Conservation (phyloP, 257 asterid genomes). For the Fraxinus quadrangulata region DNA sequence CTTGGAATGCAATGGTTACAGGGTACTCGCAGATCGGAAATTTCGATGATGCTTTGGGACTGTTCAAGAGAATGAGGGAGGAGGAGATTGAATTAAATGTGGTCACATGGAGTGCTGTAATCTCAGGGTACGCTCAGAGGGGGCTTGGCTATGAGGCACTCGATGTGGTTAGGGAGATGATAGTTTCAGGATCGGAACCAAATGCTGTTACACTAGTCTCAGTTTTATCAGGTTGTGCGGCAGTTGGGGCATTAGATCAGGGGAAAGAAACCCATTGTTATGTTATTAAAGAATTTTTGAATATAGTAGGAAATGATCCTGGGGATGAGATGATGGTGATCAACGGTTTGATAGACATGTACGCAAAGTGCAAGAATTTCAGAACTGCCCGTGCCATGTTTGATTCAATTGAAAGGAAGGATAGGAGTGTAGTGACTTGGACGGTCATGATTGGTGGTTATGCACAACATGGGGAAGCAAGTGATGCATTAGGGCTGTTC, state of each 20-base stretch:
- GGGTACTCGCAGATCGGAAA: constrained; percentile 83
- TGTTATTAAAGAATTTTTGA: constrained; percentile 44
- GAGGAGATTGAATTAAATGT: constrained; percentile 62
- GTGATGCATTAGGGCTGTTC: constrained; percentile 65
- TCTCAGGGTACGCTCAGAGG: constrained; percentile 86
- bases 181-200: constrained; percentile 52
- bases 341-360: constrained; percentile 82
- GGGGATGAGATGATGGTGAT: constrained; percentile 87
- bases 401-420: constrained; percentile 44
- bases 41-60: constrained; percentile 59
- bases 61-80: constrained; percentile 69
- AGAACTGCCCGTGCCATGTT: constrained; percentile 56
- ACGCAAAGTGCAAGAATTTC: constrained; percentile 69
- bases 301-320: constrained; percentile 43
- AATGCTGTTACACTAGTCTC: constrained; percentile 80
- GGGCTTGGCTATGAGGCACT: constrained; percentile 79
- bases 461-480: constrained; percentile 86
- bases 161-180: constrained; percentile 73
- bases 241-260: constrained; percentile 56
- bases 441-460: constrained; percentile 88
- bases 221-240: constrained; percentile 81
- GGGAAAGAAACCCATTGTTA: constrained; percentile 80
- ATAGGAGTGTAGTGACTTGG: constrained; percentile 88
- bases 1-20: constrained; percentile 85
- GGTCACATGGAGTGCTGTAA: constrained; percentile 92